Conservation (phyloP, 352 stramenopile species). For the Thalassiosira hispida region DNA sequence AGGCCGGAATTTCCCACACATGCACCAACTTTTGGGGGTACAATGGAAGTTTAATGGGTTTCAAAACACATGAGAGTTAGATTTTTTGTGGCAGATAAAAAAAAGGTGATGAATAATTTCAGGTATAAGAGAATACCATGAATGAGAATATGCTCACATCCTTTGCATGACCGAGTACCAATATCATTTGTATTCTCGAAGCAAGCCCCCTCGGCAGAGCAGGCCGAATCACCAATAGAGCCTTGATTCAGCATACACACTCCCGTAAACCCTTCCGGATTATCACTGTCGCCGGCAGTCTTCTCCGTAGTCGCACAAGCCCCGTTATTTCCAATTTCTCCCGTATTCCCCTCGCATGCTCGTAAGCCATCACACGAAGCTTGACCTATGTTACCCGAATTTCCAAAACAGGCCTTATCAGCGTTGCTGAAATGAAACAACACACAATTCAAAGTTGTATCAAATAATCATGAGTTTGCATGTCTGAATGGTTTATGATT, state of each 20-base stretch:
- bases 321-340: background rate
- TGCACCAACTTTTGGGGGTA: too few relatives aligned
- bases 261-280: background rate
- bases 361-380: background rate
- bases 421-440: background rate
- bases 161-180: background rate
- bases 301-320: background rate
- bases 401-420: background rate
- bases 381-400: background rate
- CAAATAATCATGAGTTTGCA: too few relatives aligned
- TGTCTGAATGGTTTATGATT: too few relatives aligned
- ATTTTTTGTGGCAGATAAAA: too few relatives aligned
- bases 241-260: background rate
- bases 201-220: background rate
- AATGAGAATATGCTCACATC: too few relatives aligned
- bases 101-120: too few relatives aligned
- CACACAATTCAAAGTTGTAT: too few relatives aligned
- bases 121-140: too few relatives aligned
- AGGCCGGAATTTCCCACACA: too few relatives aligned
- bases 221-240: background rate
- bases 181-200: background rate
- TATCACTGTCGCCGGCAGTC: background rate
- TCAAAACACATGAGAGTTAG: too few relatives aligned
- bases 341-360: background rate
- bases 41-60: too few relatives aligned